Evolutionary conservation across 2,329 filamentous ascomycete genomes (phyloP), one percentile per base, ranked within the genome.

Genomic region (Thielaviopsis ethacetica): DNA sequence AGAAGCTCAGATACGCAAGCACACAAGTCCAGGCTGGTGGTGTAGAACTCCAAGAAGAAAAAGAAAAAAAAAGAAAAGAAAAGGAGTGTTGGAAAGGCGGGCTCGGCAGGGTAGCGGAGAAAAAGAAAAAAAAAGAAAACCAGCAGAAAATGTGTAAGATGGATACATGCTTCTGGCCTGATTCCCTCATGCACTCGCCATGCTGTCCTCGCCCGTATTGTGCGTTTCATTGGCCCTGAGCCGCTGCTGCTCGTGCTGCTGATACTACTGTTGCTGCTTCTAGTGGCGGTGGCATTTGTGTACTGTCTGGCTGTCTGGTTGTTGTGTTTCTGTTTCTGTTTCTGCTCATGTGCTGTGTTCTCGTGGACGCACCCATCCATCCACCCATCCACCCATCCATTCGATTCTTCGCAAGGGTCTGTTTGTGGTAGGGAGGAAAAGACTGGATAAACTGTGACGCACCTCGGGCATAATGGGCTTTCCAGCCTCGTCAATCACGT

Each of bases 401-500:
- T n/a, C n/a, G n/a, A n/a, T n/a, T n/a, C n/a, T n/a, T n/a, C n/a
- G n/a, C n/a, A n/a, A n/a, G n/a, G n/a, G n/a, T n/a, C n/a, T n/a
- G n/a, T n/a, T n/a, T n/a, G n/a, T n/a, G n/a, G n/a, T n/a, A n/a
- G n/a, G 24, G 17, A 34, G 41, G 26, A 17, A 30, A 47, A 27
- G 12, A 34, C 10, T 34, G 30, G 30, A 34, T 34, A 34, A 34
- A 34, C 3, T 34, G n/a, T 9, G 10, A 69, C 77, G 73, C 72
- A 95, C 91, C 74, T 87, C 79, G 22, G 93, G 93, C 90, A 98
- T 95, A 61, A 96, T 83, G 0, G 91, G 88, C 64, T 88, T 76
- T 52, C 86, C 89, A 59, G 87, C 75, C 12, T 80, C 73, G 56
- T 79, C 84, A 68, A 81, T 85, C 56, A 98, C 91, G 68, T 98